A percentile compares a stretch with the other conserved stretches of the same genome.
Conservation (phyloP, 805 yeast genomes). For the Kodamaea kakaduensis region DNA sequence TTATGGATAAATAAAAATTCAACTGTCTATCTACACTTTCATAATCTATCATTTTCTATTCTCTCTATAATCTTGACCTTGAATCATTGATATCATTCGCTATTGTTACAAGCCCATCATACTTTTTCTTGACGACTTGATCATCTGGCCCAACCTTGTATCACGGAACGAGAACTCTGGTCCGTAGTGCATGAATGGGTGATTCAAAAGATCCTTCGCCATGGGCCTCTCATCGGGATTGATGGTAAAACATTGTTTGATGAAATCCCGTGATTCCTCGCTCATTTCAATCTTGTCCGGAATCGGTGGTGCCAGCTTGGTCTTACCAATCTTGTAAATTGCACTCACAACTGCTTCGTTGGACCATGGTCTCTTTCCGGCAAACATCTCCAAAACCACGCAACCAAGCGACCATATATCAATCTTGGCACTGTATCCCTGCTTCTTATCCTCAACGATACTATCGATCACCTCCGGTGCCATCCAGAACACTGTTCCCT, state of each 20-base stretch:
- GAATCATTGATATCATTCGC: no score
- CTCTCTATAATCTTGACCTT: not conserved
- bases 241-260: constrained; percentile 66
- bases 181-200: constrained; percentile 47
- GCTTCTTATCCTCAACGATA: constrained; percentile 63
- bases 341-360: constrained; percentile 94
- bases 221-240: constrained; percentile 90
- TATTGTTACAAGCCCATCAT: constrained; percentile 8
- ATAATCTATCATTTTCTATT: no score
- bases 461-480: constrained; percentile 98
- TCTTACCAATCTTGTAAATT: constrained; percentile 80
- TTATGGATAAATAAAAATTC: no score
- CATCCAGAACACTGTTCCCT: constrained; percentile 99
- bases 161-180: constrained; percentile 45
- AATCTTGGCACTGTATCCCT: constrained; percentile 95
- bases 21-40: no score
- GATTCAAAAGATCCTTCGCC: constrained; percentile 57
- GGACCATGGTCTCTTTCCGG: constrained; percentile 97
- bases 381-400: constrained; percentile 95
- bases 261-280: constrained; percentile 60
- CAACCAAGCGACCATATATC: constrained; percentile 99
- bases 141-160: constrained; percentile 54
- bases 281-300: constrained; percentile 83
- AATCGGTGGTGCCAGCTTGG: constrained; percentile 90
- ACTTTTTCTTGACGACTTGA: constrained; percentile 30